Evolutionary conservation across 148 eudicot genomes (phyloP).

Genomic region (Beta vulgaris): DNA sequence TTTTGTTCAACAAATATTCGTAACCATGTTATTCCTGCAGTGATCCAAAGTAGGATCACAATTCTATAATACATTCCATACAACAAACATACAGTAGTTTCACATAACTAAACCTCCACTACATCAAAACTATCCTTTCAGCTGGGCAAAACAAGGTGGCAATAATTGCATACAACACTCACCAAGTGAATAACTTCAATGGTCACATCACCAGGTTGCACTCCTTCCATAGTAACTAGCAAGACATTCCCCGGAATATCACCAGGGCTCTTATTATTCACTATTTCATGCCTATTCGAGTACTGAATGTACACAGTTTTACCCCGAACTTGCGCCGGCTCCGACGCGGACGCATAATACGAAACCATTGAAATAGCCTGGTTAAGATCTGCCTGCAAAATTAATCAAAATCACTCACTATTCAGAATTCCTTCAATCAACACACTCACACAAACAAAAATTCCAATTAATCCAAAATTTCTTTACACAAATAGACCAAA

Average conservation of each 20-base stretch:
- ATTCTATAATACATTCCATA: neutral
- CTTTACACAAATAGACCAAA: neutral
- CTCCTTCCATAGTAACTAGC: slow-evolving; percentile 73
- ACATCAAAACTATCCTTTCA: neutral
- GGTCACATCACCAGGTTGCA: slow-evolving; percentile 68
- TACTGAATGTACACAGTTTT: slow-evolving; percentile 70
- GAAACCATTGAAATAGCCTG: slow-evolving; percentile 74
- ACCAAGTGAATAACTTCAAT: slow-evolving; percentile 85
- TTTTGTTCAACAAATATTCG: no score
- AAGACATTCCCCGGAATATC: slow-evolving; percentile 76
- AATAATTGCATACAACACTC: slow-evolving; percentile 20
- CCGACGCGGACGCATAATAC: slow-evolving; percentile 67
- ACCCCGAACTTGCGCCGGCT: slow-evolving; percentile 70
- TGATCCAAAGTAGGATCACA: no score
- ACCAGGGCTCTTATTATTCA: slow-evolving; percentile 64
- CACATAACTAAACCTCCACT: neutral
- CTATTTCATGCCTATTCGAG: slow-evolving; percentile 70
- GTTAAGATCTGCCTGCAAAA: slow-evolving; percentile 56
- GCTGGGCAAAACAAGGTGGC: neutral
- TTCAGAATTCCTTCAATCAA: neutral
- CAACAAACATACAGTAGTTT: neutral
- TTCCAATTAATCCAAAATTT: neutral
- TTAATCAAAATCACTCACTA: no score
- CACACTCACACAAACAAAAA: neutral
- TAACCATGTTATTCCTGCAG: no score